These are phyloP conservation scores for Globisporangium polare DNA, from an alignment of 352 stramenopile genomes.

Conservation along the genomic window DNA sequence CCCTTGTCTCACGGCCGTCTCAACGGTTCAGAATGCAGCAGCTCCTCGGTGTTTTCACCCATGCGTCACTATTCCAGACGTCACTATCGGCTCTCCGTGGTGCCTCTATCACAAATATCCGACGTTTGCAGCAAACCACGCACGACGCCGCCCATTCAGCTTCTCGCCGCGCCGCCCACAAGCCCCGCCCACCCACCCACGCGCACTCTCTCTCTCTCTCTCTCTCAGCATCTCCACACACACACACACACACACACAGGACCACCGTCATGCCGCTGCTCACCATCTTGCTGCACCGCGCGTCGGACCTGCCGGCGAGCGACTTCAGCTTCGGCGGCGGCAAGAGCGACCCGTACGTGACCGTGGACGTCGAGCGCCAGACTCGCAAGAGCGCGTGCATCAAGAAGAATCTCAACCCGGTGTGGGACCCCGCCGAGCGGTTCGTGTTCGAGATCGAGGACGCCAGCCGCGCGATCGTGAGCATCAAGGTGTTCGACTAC, in stretches of 20 bases:
- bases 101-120: neutral
- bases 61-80: neutral
- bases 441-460: conserved; percentile 60
- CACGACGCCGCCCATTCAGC: neutral
- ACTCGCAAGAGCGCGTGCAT: conserved; percentile 56
- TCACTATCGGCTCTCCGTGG: neutral
- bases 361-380: conserved; percentile 43
- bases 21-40: neutral
- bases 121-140: neutral
- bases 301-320: conserved; percentile 49
- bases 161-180: conserved; percentile 1
- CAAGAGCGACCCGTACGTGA: conserved; percentile 77
- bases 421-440: conserved; percentile 52
- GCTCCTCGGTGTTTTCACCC: neutral
- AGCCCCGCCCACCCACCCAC: neutral
- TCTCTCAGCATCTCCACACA: neutral
- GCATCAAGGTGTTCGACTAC: conserved; percentile 61
- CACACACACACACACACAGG: neutral
- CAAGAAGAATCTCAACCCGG: conserved; percentile 61
- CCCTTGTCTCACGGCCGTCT: neutral
- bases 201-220: neutral
- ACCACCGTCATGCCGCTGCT: conserved; percentile 40
- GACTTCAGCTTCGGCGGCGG: conserved; percentile 53
- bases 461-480: conserved; percentile 35
- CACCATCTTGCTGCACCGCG: conserved; percentile 41